Base-by-base conservation (phyloP, 352 stramenopile genomes). In the Aphanomyces euteiches region DNA sequence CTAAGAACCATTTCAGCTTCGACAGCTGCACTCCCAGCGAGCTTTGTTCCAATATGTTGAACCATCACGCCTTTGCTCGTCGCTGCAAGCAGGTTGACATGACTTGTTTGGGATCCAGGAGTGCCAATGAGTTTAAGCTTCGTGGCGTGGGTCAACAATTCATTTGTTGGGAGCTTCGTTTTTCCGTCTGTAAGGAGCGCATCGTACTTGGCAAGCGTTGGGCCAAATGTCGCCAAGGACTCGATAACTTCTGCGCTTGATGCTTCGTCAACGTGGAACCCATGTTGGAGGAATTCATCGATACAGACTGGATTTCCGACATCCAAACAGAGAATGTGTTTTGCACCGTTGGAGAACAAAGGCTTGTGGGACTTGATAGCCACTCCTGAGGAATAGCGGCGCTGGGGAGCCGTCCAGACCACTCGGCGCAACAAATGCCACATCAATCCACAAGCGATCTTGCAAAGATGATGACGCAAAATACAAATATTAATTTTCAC, bases 21-120 rank as follows among this genome's bases (percentile, higher is more conserved):
- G 34, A 90, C 86, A 8, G 83, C 89, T 56, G 85, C 88, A 59
- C 82, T 78, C 72, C 90, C 86, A 12, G 81, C 81, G 21, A 85
- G 74, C 66, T 90, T 92, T 45, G 81, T 75, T 58, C 90, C 83
- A 41, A 93, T 76, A 69, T 93, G 82, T 69, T 92, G 77, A 69
- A 93, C 67, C 78, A 93, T 75, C 5, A 93, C 74, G 40, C 82
- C 78, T 56, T 90, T 83, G 67, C 80, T 88, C 28, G 86, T 93
- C 19, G 86, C 86, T 39, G 89, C 84, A 75, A 89, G 84, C 17
- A 88, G 74, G 73, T 93, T 84, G 50, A 93, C 77, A 48, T 82
- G 78, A 77, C 63, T 77, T 88, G 60, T 86, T 79, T 66, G 58
- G 0, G 58, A 38, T 0, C 58, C 58, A 19, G 58, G 58, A 12